Evolutionary conservation across 2,329 filamentous ascomycete species (phyloP), one percentile per base, ranked within the genome.

Genomic region (Penicillium sp.): DNA sequence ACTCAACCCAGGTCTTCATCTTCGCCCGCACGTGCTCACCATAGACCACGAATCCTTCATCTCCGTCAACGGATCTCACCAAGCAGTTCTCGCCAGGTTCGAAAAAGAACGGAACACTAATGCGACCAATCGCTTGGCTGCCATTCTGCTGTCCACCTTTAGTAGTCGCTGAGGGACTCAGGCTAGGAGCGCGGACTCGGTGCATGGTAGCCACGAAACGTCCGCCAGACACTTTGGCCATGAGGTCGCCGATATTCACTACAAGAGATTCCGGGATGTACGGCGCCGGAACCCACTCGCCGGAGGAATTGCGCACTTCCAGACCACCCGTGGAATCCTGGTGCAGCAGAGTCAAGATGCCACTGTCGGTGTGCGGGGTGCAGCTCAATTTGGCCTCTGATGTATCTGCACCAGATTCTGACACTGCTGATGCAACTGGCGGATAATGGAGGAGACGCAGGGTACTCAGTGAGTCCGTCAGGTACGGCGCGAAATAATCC

Each of bases 61-160:
- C 62, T 8, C 64, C 69, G 58, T 70, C 68, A 12, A 78, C 62
- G 41, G 70, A 69, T 47, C 62, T 59, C 8, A 78, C 68, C 16
- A 75, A 54, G 61, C 74, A 76, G 15, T 67, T 53, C 56, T 74
- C 68, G 3, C 75, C 75, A 1, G 75, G 76, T 62, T 78, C 74
- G 54, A 78, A 78, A 63, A 79, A 79, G 60, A 78, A 79, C 2
- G 75, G 76, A 26, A 78, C 73, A 45, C 74, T 76, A 49, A 74
- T 75, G 16, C 74, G 62, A 1, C 70, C 71, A 41, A 62, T 56
- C 6, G 65, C 18, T 15, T 39, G 29, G n/a, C 13, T 23, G n/a
- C 43, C 39, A 23, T 38, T 47, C 43, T 46, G 43, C 7, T 44
- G 33, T 16, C 39, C 34, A 43, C 15, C 38, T 12, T 38, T 34